Base-by-base conservation (phyloP, 2,329 filamentous ascomycete species). In the Ilyonectria robusta region DNA sequence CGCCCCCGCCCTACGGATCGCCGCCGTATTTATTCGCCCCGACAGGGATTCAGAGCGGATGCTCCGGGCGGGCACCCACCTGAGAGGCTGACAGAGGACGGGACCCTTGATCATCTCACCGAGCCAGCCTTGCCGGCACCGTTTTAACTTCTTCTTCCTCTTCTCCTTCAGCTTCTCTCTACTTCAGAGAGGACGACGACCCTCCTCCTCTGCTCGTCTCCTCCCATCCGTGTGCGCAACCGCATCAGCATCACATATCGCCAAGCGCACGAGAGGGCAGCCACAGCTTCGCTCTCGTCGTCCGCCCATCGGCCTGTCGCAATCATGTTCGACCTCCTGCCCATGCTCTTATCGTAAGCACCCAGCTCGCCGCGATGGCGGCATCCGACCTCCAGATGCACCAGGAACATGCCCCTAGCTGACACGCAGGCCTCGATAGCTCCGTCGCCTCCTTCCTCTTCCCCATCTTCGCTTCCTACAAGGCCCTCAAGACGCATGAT, bases 381-480 rank as follows among this genome's bases (percentile, higher is more conserved):
- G n/a, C 29, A 9, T 56, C 46, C 44, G 15, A 40, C 17, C 58
- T n/a, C 42, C 29, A 62, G 51, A 62, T 37, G 2, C 29, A 47
- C 60, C 62, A 66, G 53, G 47, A 61, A 67, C 31, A 37, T 55
- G 33, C 37, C 55, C 51, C 62, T 54, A 31, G 55, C 64, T 70
- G 55, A 74, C 68, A 56, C 15, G 19, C 23, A 53, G 23, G 13
- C 57, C 53, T 53, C 42, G 59, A 59, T 79, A 97, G 94, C 79
- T 95, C 94, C 70, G 82, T 95, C 79, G 91, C 93, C 66, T 97
- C 95, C 63, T 94, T 97, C 78, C 90, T 98, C 78, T 97, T 98
- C 80, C 96, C 96, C 58, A 90, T 98, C 70, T 98, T 97, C 84
- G 95, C 95, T 73, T 97, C 95, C 71, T 98, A 98, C 88, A 98